Percentiles rank a stretch among this genome's conserved stretches.
Conservation (phyloP, 2,329 filamentous ascomycete species). For the Diaporthe citriasiana region DNA sequence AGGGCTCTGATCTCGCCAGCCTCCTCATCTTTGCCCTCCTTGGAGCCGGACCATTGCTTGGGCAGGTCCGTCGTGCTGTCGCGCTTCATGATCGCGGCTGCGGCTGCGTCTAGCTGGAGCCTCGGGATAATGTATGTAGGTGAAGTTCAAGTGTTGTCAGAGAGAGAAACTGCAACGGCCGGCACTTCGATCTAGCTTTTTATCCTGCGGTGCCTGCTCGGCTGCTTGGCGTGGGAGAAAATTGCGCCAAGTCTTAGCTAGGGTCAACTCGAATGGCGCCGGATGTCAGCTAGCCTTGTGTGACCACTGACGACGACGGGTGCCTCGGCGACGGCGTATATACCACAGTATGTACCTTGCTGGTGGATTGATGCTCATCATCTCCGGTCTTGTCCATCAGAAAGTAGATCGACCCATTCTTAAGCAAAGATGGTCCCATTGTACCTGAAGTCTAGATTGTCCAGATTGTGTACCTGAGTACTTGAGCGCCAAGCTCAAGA, state of each 20-base stretch:
- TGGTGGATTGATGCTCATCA: not conserved
- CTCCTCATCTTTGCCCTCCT: constrained; percentile 41
- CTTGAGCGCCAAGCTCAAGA: not conserved
- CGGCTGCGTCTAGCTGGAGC: not conserved
- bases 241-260: constrained; percentile 32
- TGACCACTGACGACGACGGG: not conserved
- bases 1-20: constrained; percentile 35
- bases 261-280: constrained; percentile 20
- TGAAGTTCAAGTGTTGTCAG: not conserved
- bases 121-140: not conserved
- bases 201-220: constrained; percentile 9
- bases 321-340: not conserved
- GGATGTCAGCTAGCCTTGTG: constrained; percentile 13
- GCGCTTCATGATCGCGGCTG: constrained; percentile 34
- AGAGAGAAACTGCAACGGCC: not conserved
- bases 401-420: constrained; percentile 14
- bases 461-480: not conserved
- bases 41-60: constrained; percentile 23
- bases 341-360: not conserved
- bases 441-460: not conserved
- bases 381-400: not conserved
- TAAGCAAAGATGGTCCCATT: constrained; percentile 1
- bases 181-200: constrained; percentile 5
- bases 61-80: constrained; percentile 21
- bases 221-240: constrained; percentile 28